phyloP scores from a whole-genome alignment of 2,329 filamentous ascomycete species.

The Stagonosporopsis vannaccii region DNA sequence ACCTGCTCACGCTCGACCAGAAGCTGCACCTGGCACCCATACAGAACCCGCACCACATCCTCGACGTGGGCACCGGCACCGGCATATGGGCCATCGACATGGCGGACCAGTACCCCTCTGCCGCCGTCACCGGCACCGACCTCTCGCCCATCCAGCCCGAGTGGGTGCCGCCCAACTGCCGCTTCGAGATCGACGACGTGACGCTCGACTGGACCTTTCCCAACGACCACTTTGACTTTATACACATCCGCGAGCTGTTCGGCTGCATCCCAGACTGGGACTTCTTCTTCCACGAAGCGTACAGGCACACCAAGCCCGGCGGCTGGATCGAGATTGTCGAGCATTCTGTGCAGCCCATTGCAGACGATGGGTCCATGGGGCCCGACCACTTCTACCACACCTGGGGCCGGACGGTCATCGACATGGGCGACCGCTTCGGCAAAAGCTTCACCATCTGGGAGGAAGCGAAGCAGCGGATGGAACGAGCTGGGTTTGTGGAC shows the following conservation, averaged over 20 bases:
- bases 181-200: slow-evolving; percentile 58
- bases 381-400: slow-evolving; percentile 47
- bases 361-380: slow-evolving; percentile 51
- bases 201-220: slow-evolving; percentile 53
- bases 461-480: slow-evolving; percentile 43
- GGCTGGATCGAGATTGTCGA: slow-evolving; percentile 56
- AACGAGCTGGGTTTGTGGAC: slow-evolving; percentile 45
- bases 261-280: slow-evolving; percentile 57
- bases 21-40: slow-evolving; percentile 46
- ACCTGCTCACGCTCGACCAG: slow-evolving; percentile 44
- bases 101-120: slow-evolving; percentile 40
- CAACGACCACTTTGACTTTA: slow-evolving; percentile 51
- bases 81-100: slow-evolving; percentile 50
- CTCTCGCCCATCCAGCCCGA: slow-evolving; percentile 59
- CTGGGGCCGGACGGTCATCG: slow-evolving; percentile 46
- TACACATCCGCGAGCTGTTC: slow-evolving; percentile 56
- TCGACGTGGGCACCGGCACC: slow-evolving; percentile 48
- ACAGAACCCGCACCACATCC: slow-evolving; percentile 36
- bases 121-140: slow-evolving; percentile 53
- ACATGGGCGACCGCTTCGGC: slow-evolving; percentile 48
- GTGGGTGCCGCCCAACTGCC: slow-evolving; percentile 56
- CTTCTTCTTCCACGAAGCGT: slow-evolving; percentile 49
- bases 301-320: slow-evolving; percentile 49
- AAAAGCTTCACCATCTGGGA: slow-evolving; percentile 48
- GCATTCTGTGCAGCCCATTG: slow-evolving; percentile 49